Evolutionary conservation across 2,329 filamentous ascomycete species (phyloP), one percentile per base, ranked within the genome.

Genomic region (Mycosphaerella sp.): DNA sequence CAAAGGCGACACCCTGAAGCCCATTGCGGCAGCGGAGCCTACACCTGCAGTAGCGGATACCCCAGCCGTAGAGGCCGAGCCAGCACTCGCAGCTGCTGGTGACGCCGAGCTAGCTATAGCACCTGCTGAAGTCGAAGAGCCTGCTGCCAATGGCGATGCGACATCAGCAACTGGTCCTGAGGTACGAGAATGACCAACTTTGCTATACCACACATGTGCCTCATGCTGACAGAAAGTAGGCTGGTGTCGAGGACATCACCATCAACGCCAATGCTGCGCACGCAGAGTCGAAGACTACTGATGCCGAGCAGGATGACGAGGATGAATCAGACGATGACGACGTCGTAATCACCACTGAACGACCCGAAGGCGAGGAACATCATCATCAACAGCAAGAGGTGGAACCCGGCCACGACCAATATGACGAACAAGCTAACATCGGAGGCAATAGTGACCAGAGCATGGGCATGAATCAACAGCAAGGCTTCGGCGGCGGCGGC

Each of bases 301-400:
- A 64, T 38, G 59, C 55, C 41, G 62, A 59, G 31, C 53, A 60
- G 21, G 58, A 59, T 26, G 57, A 58, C 9, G 59, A 63, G 7
- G 57, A 59, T 9, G 65, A 59, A 29, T 59, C 64, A 21, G 63
- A 63, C 26, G 61, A 64, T 14, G 60, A 63, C 31, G 64, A 65
- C 45, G 60, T 68, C 43, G 60, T 64, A 6, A 66, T 67, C 53
- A 67, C 64, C 40, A 66, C 63, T 36, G 66, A 68, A 54, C 61
- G 61, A 55, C 63, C 64, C 5, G 60, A 64, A 40, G 45, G 53
- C 8, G 48, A 59, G 45, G 26, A 54, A 23, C 53, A 59, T 45
- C 53, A 60, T 32, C 54, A 59, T 31, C 51, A 60, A 14, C 26
- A 6, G 1, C 26, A 29, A 29, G 51, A 55, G 45, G 50, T 58